Evolutionary conservation across 345 rosid genomes (phyloP).

Genomic region (Erucastrum elatum): DNA sequence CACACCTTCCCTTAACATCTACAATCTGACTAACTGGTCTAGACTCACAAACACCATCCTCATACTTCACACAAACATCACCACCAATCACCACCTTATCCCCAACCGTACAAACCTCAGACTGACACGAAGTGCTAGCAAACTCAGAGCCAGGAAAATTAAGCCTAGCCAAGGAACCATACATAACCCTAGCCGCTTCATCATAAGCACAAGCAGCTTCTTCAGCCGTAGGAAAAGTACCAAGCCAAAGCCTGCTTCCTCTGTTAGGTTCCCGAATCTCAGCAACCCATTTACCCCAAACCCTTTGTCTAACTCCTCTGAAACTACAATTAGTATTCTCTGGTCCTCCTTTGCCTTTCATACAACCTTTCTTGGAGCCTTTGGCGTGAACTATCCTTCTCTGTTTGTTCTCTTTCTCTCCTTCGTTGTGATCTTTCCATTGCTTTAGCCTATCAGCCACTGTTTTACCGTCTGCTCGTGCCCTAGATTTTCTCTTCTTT

Average conservation of each 20-base stretch:
- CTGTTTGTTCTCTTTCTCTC: slow-evolving; percentile 22
- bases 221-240: slow-evolving; percentile 70
- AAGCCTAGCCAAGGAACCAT: slow-evolving; percentile 61
- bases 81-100: slow-evolving; percentile 22
- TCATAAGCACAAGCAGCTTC: slow-evolving; percentile 85
- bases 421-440: slow-evolving; percentile 61
- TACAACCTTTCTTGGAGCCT: slow-evolving; percentile 85
- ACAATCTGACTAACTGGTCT: background rate
- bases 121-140: slow-evolving; percentile 40
- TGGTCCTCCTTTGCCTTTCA: slow-evolving; percentile 96
- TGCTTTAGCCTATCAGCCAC: slow-evolving; percentile 57
- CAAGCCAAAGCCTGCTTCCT: slow-evolving; percentile 80
- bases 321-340: slow-evolving; percentile 58
- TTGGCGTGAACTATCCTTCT: slow-evolving; percentile 56
- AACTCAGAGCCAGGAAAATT: slow-evolving; percentile 47
- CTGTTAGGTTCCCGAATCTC: slow-evolving; percentile 78
- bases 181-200: slow-evolving; percentile 73
- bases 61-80: slow-evolving; percentile 19
- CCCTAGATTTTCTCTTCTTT: slow-evolving; percentile 57
- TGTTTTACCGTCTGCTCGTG: slow-evolving; percentile 45
- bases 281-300: slow-evolving; percentile 98
- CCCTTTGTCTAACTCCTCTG: slow-evolving; percentile 87
- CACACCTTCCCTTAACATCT: slow-evolving; percentile 1
- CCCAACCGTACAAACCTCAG: slow-evolving; percentile 53
- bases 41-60: slow-evolving; percentile 39